A percentile compares a stretch with the other conserved stretches of the same genome.
phyloP scores from a whole-genome alignment of 306 rosid genomes.

The Arachis stenosperma region DNA sequence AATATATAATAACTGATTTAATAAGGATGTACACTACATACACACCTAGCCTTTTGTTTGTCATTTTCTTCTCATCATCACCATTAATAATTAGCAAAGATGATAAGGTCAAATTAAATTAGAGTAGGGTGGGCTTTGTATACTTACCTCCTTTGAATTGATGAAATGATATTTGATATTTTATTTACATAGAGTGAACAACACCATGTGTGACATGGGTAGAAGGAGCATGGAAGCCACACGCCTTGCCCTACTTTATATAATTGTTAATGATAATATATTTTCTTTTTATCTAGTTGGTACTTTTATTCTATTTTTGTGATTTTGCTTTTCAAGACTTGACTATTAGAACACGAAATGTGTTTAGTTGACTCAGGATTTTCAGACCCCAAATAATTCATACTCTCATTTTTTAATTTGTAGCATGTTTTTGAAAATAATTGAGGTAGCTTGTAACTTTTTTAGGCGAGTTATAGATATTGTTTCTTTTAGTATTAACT shows the following conservation, averaged over 20 bases:
- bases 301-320: background rate
- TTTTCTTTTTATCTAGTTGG: background rate
- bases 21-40: background rate
- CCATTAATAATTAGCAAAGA: background rate
- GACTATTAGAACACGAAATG: background rate
- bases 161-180: background rate
- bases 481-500: no score
- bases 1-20: background rate
- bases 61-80: background rate
- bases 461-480: no score
- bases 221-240: constrained; percentile 14
- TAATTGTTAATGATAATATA: background rate
- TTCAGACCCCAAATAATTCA: background rate
- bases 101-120: constrained; percentile 25
- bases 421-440: background rate
- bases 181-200: background rate
- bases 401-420: background rate
- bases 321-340: background rate
- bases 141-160: constrained; percentile 15
- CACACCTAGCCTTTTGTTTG: background rate
- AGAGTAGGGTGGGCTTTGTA: background rate
- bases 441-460: no score
- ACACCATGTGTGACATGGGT: background rate
- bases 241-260: background rate
- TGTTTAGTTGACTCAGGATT: background rate